Conservation (phyloP, 192 early-diverging fungal species). For the Rhizoclosmatium globosum region DNA sequence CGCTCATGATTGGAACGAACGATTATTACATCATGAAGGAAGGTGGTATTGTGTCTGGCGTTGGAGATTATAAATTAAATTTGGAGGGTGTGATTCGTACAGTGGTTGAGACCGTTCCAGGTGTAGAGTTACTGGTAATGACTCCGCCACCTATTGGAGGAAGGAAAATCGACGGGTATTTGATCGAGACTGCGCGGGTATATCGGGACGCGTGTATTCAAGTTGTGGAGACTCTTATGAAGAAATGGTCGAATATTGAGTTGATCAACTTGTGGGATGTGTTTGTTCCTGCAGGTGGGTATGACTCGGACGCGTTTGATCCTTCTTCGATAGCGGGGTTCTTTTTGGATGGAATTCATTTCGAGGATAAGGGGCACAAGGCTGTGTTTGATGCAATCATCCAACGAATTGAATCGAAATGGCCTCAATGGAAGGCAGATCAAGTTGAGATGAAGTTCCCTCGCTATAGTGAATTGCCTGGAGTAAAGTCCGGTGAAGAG, state of each 20-base stretch:
- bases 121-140: slow-evolving; percentile 70
- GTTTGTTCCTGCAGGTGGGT: background rate
- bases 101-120: slow-evolving; percentile 65
- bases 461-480: too few species aligned
- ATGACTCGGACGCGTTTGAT: slow-evolving; percentile 27
- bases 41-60: slow-evolving; percentile 61
- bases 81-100: slow-evolving; percentile 61
- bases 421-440: background rate
- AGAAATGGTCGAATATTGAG: slow-evolving; percentile 3
- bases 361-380: background rate
- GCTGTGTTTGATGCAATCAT: background rate
- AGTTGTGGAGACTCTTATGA: slow-evolving; percentile 1
- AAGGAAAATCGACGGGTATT: slow-evolving; percentile 18
- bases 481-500: too few species aligned
- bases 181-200: background rate
- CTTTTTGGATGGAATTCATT: slow-evolving; percentile 3
- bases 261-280: slow-evolving; percentile 35
- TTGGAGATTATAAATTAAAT: slow-evolving; percentile 63
- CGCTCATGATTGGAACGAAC: slow-evolving; percentile 82
- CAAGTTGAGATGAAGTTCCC: background rate
- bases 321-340: background rate
- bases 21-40: slow-evolving; percentile 60
- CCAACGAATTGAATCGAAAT: background rate
- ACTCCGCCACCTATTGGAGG: slow-evolving; percentile 77
- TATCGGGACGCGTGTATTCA: slow-evolving; percentile 40